Base-by-base conservation (phyloP, 768 basidiomycete species). In the Kwoniella shandongensis region DNA sequence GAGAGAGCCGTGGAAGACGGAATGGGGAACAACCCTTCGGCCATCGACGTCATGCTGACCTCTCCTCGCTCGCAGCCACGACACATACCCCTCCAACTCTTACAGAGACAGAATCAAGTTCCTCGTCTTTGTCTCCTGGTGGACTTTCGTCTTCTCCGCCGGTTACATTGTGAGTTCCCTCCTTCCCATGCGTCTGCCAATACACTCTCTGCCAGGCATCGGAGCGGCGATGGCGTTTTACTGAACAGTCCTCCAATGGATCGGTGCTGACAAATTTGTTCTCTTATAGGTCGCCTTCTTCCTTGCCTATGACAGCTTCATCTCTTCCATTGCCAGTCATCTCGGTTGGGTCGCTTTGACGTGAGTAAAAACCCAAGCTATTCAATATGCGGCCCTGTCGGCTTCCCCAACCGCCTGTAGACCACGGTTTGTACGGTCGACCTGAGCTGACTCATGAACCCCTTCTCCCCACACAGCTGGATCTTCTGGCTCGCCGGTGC, bases 71-170 rank as follows among this genome's bases (percentile, higher is more conserved):
- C 39, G 48, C 59, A 60, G 64, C 54, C 39, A 66, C 51, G 64
- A 67, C 46, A 48, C 57, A 27, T 76, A 73, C 65, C 75, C 75
- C 22, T 65, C 57, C 57, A 29, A 49, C 60, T 63, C 64, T 40
- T 60, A 65, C 63, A 57, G 68, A 30, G 73, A 73, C 53, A 60
- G 69, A 51, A 47, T 70, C 52, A 63, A 64, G 52, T 74, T 76
- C 65, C 67, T 72, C 40, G 66, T 74, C 42, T 76, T 76, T 63
- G 62, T 63, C 27, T 74, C 75, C 12, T 73, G 71, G 72, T 76
- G 75, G 75, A 76, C 75, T 13, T 62, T 76, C 20, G 53, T 76
- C 53, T 75, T 76, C 63, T 44, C 70, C 39, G 62, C 62, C 12
- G 51, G 51, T 25, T 76, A 72, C 66, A 54, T 76, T 41, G 54